Conservation (phyloP, 1,284 basidiomycete genomes). For the Rhodotorula sp. region DNA sequence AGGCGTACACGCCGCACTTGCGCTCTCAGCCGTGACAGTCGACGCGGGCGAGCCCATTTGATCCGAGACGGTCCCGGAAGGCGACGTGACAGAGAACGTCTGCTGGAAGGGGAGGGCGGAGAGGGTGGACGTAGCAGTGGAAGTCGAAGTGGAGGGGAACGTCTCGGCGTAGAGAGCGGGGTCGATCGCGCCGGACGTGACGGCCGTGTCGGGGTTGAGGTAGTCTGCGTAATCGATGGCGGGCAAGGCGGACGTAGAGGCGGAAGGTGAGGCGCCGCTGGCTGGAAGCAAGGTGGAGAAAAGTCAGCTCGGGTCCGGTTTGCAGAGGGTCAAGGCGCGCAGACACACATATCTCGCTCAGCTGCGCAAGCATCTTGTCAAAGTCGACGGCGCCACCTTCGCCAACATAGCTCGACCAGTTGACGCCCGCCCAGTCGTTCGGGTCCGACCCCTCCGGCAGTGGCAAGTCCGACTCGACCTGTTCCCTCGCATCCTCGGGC, state of each 20-base stretch:
- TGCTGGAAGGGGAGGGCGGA: constrained; percentile 2
- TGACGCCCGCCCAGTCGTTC: constrained; percentile 7
- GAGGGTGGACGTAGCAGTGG: not conserved
- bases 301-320: not conserved
- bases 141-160: not conserved
- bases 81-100: constrained; percentile 7
- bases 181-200: not conserved
- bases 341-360: constrained; percentile 21
- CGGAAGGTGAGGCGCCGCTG: not conserved
- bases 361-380: constrained; percentile 37
- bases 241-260: not conserved
- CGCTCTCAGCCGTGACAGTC: constrained; percentile 9
- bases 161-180: not conserved
- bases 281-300: not conserved
- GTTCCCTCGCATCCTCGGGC: constrained; percentile 33
- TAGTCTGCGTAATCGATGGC: constrained; percentile 25
- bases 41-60: constrained; percentile 17
- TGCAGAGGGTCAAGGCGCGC: not conserved
- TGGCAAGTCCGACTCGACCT: constrained; percentile 15
- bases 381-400: constrained; percentile 31
- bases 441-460: not conserved
- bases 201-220: constrained; percentile 1
- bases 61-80: not conserved
- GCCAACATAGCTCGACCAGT: constrained; percentile 12
- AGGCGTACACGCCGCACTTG: not conserved